These are phyloP conservation scores for Xylaria sp. DNA, from an alignment of 2,329 filamentous ascomycete species.

Conservation along the genomic window DNA sequence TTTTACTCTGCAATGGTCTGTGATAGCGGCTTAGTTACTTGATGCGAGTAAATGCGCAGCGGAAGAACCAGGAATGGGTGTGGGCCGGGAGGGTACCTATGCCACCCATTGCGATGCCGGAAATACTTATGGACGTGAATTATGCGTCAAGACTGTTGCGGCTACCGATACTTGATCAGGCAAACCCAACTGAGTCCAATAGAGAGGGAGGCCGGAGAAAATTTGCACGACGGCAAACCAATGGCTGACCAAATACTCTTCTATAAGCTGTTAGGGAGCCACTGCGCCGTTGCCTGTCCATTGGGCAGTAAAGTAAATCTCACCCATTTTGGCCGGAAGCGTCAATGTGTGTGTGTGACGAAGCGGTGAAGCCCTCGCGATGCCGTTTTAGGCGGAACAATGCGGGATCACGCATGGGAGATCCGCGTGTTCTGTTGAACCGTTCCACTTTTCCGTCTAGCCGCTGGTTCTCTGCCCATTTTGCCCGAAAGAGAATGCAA, in stretches of 20 bases:
- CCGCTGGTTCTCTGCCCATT: slow-evolving; percentile 1
- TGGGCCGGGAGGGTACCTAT: neutral
- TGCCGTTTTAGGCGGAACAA: slow-evolving; percentile 42
- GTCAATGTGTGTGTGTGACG: slow-evolving; percentile 36
- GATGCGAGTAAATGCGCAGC: slow-evolving; percentile 6
- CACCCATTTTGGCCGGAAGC: slow-evolving; percentile 34
- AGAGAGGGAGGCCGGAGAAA: slow-evolving; percentile 21
- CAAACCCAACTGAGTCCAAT: slow-evolving; percentile 27
- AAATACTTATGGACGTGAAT: slow-evolving; percentile 7
- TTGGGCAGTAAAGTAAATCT: slow-evolving; percentile 28
- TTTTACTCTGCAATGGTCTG: neutral
- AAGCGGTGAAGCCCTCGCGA: slow-evolving; percentile 48
- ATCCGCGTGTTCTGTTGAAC: slow-evolving; percentile 38
- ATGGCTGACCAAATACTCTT: slow-evolving; percentile 17
- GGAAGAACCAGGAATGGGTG: slow-evolving; percentile 3
- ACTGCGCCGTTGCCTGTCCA: slow-evolving; percentile 35
- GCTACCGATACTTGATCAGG: slow-evolving; percentile 15
- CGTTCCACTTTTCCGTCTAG: slow-evolving; percentile 21
- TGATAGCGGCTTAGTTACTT: neutral
- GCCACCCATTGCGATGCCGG: slow-evolving; percentile 21
- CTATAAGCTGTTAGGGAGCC: slow-evolving; percentile 14
- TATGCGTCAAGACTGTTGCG: slow-evolving; percentile 24
- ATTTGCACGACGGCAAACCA: slow-evolving; percentile 34
- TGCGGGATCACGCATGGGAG: slow-evolving; percentile 44
- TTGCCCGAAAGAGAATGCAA: slow-evolving; percentile 21